Percentiles rank a stretch among this genome's conserved stretches.
Conservation (phyloP, 1,284 basidiomycete species). For the Chalciporus sp. region DNA sequence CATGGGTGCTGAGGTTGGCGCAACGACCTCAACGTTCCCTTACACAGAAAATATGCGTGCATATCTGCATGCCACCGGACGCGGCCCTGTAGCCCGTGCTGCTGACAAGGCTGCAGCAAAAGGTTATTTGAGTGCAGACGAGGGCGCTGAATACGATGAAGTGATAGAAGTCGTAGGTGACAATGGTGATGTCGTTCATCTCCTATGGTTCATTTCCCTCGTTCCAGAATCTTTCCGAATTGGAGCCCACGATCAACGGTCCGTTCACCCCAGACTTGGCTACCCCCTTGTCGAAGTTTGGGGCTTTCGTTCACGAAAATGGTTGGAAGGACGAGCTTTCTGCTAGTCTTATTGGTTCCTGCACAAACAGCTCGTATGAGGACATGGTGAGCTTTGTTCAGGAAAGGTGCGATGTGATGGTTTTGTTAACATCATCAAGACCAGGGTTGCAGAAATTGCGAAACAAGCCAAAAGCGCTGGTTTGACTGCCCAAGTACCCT, state of each 20-base stretch:
- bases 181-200: not conserved
- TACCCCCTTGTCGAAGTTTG: constrained; percentile 94
- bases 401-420: not conserved
- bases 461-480: constrained; percentile 87
- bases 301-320: constrained; percentile 76
- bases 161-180: constrained; percentile 86
- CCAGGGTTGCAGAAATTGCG: constrained; percentile 86
- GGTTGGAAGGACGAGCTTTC: constrained; percentile 93
- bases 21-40: constrained; percentile 97
- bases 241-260: constrained; percentile 96
- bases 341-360: constrained; percentile 93
- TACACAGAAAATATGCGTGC: constrained; percentile 89
- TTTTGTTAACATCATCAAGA: constrained; percentile 32
- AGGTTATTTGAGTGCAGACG: constrained; percentile 84
- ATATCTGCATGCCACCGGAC: constrained; percentile 90
- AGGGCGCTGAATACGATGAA: constrained; percentile 95
- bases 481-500: constrained; percentile 85
- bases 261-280: constrained; percentile 98
- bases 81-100: constrained; percentile 84
- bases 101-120: constrained; percentile 83
- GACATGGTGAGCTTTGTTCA: constrained; percentile 68
- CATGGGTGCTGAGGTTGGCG: constrained; percentile 99
- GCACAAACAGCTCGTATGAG: constrained; percentile 97
- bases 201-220: not conserved
- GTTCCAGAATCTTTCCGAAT: constrained; percentile 78